Conservation (phyloP, 306 rosid species). For the Rosa lucieae region DNA sequence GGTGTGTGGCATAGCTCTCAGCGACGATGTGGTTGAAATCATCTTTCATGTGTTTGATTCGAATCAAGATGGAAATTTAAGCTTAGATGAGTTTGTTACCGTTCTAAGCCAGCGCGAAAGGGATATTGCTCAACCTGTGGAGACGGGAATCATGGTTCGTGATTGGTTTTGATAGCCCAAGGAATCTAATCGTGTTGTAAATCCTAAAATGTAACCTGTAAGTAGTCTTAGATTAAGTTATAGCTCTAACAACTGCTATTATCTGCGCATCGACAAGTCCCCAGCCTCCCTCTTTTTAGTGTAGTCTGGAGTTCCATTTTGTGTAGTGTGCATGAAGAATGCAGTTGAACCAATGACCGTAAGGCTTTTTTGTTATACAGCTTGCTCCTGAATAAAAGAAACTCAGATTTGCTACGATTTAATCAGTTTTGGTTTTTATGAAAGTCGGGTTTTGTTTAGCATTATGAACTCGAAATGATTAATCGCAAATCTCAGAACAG, state of each 20-base stretch:
- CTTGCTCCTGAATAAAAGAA: not conserved
- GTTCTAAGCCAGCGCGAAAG: conserved; percentile 62
- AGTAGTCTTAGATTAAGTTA: conserved; percentile 6
- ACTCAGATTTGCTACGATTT: not conserved
- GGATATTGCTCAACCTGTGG: conserved; percentile 63
- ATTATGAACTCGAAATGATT: not conserved
- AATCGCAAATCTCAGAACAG: not conserved
- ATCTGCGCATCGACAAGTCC: not conserved
- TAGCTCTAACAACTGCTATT: not conserved
- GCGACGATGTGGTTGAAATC: conserved; percentile 59
- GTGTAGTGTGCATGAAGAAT: not conserved
- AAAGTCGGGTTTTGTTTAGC: not conserved
- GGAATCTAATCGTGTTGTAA: conserved; percentile 1
- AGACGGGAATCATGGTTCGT: conserved; percentile 47
- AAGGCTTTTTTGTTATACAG: not conserved
- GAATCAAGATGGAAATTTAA: conserved; percentile 63
- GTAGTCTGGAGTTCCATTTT: not conserved
- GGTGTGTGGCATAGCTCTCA: conserved; percentile 71
- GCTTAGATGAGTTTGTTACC: conserved; percentile 61
- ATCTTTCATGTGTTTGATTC: conserved; percentile 76
- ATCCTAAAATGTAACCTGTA: conserved; percentile 13
- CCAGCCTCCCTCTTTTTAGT: not conserved
- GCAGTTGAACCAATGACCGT: not conserved
- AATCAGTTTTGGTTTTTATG: not conserved
- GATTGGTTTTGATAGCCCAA: conserved; percentile 6